Base-by-base conservation (phyloP, 306 rosid species). In the Corylus americana region DNA sequence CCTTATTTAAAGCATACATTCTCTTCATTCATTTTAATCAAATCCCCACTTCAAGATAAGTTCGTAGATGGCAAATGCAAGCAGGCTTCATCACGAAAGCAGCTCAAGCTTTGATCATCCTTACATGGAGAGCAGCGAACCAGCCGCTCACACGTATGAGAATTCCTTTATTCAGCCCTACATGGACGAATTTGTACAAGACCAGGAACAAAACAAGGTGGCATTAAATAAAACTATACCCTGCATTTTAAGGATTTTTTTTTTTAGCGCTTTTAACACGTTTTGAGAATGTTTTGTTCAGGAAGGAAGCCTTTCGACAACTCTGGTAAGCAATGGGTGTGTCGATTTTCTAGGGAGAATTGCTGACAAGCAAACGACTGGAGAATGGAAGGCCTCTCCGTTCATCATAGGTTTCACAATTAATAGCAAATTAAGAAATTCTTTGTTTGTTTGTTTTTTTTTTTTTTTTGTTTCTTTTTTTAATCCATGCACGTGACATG, bases 361-460 rank as follows among this genome's bases (percentile, higher is more conserved):
- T 63, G 94, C 94, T 0, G 49, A 87, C 78, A 90, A 88, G 67
- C 53, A 4, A 84, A 86, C 66, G 22, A 90, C 88, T 0, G 92
- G 94, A 55, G 90, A 90, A 72, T 90, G 90, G 92, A 88, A 82
- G 83, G 94, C 94, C 48, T 81, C 89, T 29, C 89, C 94, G 1
- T 90, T 81, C 55, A 81, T 90, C 79, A 90, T 90, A 66, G 82
- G 91, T 86, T 67, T 10, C 42, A 64, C 10, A 37, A 64, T 7
- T 4, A 14, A 9, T 16, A 35, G 10, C 47, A 55, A 17, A 51
- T 17, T 51, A 39, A 49, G 53, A 5, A 59, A 20, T 12, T 25
- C 2, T 20, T 25, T 59, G 25, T 25, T 59, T 3, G 5, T 55
- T 22, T 22, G 22, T 17, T n/a, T 4, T 2, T 8, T 20, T 18